Evolutionary conservation across 371 early-diverging fungal genomes (phyloP).

Genomic region (Mucor lusitanicus): DNA sequence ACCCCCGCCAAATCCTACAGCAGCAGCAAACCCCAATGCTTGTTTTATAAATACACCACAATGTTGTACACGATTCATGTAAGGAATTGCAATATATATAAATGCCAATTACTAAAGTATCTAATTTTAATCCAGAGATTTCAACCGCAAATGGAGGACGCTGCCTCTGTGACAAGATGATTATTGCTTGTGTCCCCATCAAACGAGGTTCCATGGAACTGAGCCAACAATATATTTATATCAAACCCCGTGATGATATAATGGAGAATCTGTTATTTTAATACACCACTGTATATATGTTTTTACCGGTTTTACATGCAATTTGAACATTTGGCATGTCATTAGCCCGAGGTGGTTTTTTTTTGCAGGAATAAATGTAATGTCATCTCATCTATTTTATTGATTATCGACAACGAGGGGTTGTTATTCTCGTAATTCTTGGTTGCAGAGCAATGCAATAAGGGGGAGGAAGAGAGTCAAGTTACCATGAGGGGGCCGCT

Average conservation of each 20-base stretch:
- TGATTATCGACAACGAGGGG: not conserved
- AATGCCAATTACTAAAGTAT: not conserved
- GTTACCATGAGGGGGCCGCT: not conserved
- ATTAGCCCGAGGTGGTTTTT: not conserved
- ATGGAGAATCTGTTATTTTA: not conserved
- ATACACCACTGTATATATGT: not conserved
- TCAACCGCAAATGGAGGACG: not conserved
- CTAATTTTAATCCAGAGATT: not conserved
- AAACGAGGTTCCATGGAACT: slow-evolving; percentile 6
- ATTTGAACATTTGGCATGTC: not conserved
- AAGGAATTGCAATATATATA: not conserved
- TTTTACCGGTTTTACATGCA: slow-evolving; percentile 8
- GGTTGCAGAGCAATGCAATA: not conserved
- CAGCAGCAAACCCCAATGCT: not conserved
- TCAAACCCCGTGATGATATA: slow-evolving; percentile 3
- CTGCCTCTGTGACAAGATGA: not conserved
- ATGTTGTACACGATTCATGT: not conserved
- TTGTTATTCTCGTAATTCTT: not conserved
- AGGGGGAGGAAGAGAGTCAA: not conserved
- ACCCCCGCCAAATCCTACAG: not conserved
- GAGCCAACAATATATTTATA: not conserved
- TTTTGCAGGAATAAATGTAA: not conserved
- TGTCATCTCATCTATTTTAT: not conserved
- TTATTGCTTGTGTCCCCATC: not conserved
- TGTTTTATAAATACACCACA: not conserved